phyloP scores from a whole-genome alignment of 257 asterid species.

The Dorcoceras hygrometricum region DNA sequence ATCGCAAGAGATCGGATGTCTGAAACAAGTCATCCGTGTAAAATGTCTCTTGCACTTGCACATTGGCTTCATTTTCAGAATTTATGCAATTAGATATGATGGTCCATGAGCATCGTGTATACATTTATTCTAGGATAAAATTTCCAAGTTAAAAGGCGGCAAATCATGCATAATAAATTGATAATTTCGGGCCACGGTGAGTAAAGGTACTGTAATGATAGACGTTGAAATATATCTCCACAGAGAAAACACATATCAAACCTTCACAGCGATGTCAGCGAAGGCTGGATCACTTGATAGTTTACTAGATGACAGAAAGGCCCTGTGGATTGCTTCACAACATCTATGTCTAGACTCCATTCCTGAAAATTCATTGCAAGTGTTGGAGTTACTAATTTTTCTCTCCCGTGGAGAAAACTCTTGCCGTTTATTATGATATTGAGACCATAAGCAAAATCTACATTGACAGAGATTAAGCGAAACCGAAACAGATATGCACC shows the following conservation, averaged over 20 bases:
- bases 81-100: not conserved
- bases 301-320: slow-evolving; percentile 50
- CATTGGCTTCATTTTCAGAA: not conserved
- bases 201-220: not conserved
- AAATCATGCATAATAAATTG: not conserved
- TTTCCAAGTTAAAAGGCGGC: not conserved
- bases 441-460: too few relatives aligned
- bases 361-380: slow-evolving; percentile 42
- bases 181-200: not conserved
- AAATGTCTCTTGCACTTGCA: not conserved
- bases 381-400: not conserved
- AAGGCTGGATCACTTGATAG: slow-evolving; percentile 56
- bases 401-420: not conserved
- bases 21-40: not conserved
- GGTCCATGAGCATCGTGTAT: not conserved
- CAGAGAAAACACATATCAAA: slow-evolving; percentile 21
- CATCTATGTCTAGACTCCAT: slow-evolving; percentile 95
- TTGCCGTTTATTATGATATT: not conserved
- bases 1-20: not conserved
- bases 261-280: slow-evolving; percentile 60
- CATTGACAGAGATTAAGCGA: not conserved
- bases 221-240: not conserved
- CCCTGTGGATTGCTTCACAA: slow-evolving; percentile 65
- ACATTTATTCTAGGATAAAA: not conserved
- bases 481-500: slow-evolving; percentile 42